Evolutionary conservation across 352 stramenopile species (phyloP), one percentile per base, ranked within the genome.

Genomic region (Phytopythium vexans): DNA sequence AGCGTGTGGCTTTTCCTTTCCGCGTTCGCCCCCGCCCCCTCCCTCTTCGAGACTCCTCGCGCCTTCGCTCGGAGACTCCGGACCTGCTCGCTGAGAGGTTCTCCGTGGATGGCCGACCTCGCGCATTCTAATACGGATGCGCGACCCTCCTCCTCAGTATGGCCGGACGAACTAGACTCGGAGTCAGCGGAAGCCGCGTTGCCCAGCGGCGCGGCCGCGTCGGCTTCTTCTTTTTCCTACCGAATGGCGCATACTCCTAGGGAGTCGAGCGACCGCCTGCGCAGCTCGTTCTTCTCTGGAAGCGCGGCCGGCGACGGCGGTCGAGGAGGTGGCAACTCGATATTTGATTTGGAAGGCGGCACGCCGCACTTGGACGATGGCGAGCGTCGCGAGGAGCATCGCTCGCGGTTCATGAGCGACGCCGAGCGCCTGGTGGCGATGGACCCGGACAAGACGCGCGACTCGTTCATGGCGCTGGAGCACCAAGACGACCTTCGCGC

Each of bases 231-330:
- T 75, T 82, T 71, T 73, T 86, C 64, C 41, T 88, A 86, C 72
- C 72, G 60, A 61, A 66, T 57, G 63, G 67, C 70, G 70, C 70
- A 45, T 72, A 89, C 79, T 75, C 72, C 79, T 86, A 86, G 70
- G 64, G 72, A 64, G 46, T 65, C 60, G 49, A 56, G 41, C 46
- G 63, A 49, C 54, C 62, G 70, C 42, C 32, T 46, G 12, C 49
- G 53, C 31, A 34, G 35, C n/a, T 68, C 54, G 49, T 49, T 54
- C 45, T 41, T 60, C 16, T 34, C 34, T 36, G 41, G n/a, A 35
- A 41, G 38, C 15, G 60, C 12, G 38, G 9, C 12, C 54, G 41
- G 38, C 39, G 55, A 45, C 50, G 46, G 39, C 62, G 45, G 34
- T 32, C 36, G 21, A 12, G 49, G 21, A 37, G 14, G 16, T 12